phyloP scores from a whole-genome alignment of 2,329 filamentous ascomycete species.

The Dactylellina parvicollis region DNA sequence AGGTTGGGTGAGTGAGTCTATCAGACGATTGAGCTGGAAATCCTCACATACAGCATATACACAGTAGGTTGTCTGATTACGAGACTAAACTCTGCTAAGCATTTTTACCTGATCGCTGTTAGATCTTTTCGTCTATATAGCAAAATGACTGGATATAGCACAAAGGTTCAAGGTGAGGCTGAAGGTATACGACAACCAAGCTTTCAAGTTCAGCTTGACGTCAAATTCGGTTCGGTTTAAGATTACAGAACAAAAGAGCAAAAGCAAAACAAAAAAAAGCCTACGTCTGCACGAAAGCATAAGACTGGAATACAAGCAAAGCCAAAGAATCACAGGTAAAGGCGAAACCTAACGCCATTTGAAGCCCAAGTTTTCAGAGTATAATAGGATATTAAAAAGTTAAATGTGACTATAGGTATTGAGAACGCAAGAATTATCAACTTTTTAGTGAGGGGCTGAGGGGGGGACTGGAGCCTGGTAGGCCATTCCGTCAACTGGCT shows the following conservation, averaged over 20 bases:
- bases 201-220: background rate
- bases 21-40: no score
- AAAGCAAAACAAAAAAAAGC: background rate
- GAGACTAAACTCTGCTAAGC: no score
- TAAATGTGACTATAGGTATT: slow-evolving; percentile 12
- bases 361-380: slow-evolving; percentile 35
- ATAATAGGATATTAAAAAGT: slow-evolving; percentile 52
- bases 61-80: no score
- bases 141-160: no score
- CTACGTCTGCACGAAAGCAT: background rate
- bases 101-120: no score
- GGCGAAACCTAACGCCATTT: slow-evolving; percentile 30
- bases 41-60: no score
- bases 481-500: slow-evolving; percentile 44
- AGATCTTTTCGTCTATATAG: no score
- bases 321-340: slow-evolving; percentile 12
- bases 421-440: background rate
- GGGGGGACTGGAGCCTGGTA: slow-evolving; percentile 28
- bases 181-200: background rate
- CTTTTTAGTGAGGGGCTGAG: slow-evolving; percentile 29
- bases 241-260: no score
- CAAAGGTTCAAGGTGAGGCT: background rate
- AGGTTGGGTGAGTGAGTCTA: no score
- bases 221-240: background rate
- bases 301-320: background rate